Evolutionary conservation across 2,329 filamentous ascomycete genomes (phyloP).

Genomic region (Cordyceps javanica): DNA sequence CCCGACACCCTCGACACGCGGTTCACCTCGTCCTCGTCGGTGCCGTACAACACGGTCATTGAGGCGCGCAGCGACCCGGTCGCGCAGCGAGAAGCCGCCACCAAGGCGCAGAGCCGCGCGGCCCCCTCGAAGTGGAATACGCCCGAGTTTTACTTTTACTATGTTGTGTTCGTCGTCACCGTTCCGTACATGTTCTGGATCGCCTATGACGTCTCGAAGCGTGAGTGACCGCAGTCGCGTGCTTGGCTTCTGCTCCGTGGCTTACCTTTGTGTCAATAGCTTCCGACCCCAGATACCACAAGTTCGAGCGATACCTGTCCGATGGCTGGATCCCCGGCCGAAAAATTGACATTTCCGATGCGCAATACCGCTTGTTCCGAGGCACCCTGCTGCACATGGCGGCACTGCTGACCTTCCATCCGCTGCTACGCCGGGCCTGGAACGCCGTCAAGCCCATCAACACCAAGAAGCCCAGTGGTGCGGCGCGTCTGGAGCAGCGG

Average conservation of each 20-base stretch:
- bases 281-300: constrained; percentile 72
- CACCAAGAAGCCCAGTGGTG: constrained; percentile 34
- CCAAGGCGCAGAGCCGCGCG: constrained; percentile 36
- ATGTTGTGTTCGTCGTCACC: constrained; percentile 55
- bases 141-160: constrained; percentile 80
- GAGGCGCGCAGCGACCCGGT: constrained; percentile 42
- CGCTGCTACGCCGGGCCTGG: constrained; percentile 67
- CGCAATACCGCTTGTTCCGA: constrained; percentile 81
- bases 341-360: constrained; percentile 86
- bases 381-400: constrained; percentile 78
- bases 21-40: constrained; percentile 63
- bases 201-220: constrained; percentile 77
- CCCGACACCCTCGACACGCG: constrained; percentile 56
- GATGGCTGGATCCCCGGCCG: constrained; percentile 89
- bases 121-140: constrained; percentile 76
- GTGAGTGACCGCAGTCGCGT: constrained; percentile 39
- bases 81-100: constrained; percentile 24
- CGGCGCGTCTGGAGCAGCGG: constrained; percentile 60
- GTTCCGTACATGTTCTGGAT: constrained; percentile 88
- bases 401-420: constrained; percentile 69
- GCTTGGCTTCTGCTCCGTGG: not conserved
- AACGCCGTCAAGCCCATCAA: constrained; percentile 44
- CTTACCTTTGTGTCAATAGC: constrained; percentile 40
- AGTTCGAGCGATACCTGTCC: constrained; percentile 64
- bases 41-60: constrained; percentile 55